These are phyloP conservation scores for Magnaporthales sp. DNA, from an alignment of 2,329 filamentous ascomycete genomes.

Conservation along the genomic window DNA sequence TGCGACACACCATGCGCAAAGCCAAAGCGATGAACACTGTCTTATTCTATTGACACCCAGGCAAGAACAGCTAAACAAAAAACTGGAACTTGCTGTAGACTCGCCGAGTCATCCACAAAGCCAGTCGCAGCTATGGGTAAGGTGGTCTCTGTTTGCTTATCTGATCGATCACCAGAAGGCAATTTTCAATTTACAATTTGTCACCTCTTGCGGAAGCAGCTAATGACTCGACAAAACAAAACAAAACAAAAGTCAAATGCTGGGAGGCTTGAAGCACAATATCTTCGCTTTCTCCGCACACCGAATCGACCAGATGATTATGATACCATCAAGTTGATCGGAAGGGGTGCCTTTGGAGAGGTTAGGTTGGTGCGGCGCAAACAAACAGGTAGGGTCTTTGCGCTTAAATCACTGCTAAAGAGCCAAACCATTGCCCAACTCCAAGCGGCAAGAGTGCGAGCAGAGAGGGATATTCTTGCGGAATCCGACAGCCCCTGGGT, in stretches of 20 bases:
- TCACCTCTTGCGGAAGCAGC: conserved; percentile 52
- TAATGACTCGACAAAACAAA: conserved; percentile 33
- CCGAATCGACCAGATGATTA: conserved; percentile 65
- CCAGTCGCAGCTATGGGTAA: conserved; percentile 43
- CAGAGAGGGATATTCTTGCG: conserved; percentile 70
- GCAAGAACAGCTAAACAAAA: conserved; percentile 4
- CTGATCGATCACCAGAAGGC: too few relatives aligned
- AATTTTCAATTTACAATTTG: too few relatives aligned
- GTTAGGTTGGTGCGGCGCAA: conserved; percentile 69
- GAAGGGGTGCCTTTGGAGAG: conserved; percentile 73
- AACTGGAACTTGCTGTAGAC: not conserved
- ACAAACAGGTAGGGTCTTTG: conserved; percentile 69
- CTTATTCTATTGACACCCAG: not conserved
- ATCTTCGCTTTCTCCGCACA: conserved; percentile 64
- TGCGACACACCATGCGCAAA: not conserved
- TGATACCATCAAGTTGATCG: conserved; percentile 68
- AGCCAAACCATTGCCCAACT: conserved; percentile 79
- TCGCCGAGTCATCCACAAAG: conserved; percentile 9
- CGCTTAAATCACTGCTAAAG: conserved; percentile 70
- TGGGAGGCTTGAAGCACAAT: conserved; percentile 47
- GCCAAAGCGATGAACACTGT: not conserved
- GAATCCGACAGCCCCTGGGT: conserved; percentile 77
- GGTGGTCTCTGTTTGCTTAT: too few relatives aligned
- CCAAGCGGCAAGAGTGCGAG: conserved; percentile 68
- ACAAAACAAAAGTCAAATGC: conserved; percentile 4